Conservation (phyloP, 2,329 filamentous ascomycete species). For the Apiospora aurea region DNA sequence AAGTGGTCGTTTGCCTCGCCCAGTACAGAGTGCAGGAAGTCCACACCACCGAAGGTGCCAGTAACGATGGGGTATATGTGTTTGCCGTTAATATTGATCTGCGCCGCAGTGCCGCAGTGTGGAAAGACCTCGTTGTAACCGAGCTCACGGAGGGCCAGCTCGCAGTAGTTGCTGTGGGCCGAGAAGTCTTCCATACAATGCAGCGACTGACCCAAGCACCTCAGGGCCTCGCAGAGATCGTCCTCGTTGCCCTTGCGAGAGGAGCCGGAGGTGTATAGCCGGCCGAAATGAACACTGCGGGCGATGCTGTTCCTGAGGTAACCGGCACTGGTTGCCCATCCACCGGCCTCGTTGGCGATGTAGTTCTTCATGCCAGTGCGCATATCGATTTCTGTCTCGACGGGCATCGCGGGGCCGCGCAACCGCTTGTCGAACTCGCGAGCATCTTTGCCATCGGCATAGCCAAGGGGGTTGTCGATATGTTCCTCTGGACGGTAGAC, state of each 20-base stretch:
- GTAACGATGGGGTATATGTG: slow-evolving; percentile 79
- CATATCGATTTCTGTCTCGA: slow-evolving; percentile 76
- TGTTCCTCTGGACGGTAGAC: slow-evolving; percentile 81
- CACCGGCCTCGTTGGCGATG: slow-evolving; percentile 87
- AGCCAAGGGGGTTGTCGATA: slow-evolving; percentile 82
- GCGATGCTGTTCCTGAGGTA: slow-evolving; percentile 81
- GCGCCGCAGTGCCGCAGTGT: slow-evolving; percentile 71
- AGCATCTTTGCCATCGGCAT: slow-evolving; percentile 87
- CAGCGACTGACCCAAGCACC: slow-evolving; percentile 77
- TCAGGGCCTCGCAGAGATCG: slow-evolving; percentile 80
- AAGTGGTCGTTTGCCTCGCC: slow-evolving; percentile 85
- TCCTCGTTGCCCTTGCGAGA: slow-evolving; percentile 71
- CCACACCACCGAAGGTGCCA: slow-evolving; percentile 79
- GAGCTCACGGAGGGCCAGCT: slow-evolving; percentile 77
- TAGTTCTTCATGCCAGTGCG: slow-evolving; percentile 99
- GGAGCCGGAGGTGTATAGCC: slow-evolving; percentile 74
- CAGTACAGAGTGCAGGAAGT: slow-evolving; percentile 81
- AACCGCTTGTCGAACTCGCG: slow-evolving; percentile 82
- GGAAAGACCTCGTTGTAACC: slow-evolving; percentile 74
- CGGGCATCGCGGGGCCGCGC: slow-evolving; percentile 75
- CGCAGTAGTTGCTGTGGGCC: slow-evolving; percentile 85
- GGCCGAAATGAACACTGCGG: slow-evolving; percentile 78
- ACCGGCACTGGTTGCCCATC: slow-evolving; percentile 88
- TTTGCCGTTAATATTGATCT: slow-evolving; percentile 71
- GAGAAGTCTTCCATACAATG: slow-evolving; percentile 83